phyloP scores from a whole-genome alignment of 768 basidiomycete genomes.

The Mycena indigotica region DNA sequence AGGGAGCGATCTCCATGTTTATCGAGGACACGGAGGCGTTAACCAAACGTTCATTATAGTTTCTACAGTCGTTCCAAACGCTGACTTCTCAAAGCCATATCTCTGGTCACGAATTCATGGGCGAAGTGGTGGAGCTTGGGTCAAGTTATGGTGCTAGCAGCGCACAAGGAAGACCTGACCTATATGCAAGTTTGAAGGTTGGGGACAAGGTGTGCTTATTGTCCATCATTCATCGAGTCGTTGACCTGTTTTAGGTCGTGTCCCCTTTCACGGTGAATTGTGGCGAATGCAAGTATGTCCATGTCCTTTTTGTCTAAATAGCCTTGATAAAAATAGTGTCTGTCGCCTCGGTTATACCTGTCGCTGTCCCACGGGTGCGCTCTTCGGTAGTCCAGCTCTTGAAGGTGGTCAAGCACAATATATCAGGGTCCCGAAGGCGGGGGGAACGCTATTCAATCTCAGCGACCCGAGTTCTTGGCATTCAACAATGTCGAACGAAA shows the following conservation, averaged over 20 bases:
- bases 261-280: constrained; percentile 83
- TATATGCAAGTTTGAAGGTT: constrained; percentile 65
- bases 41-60: constrained; percentile 49
- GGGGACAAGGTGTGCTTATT: constrained; percentile 54
- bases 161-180: constrained; percentile 51
- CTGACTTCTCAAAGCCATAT: constrained; percentile 47
- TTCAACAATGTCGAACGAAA: constrained; percentile 37
- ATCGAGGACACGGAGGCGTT: constrained; percentile 62
- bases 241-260: constrained; percentile 49
- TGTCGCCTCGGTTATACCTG: constrained; percentile 76
- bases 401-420: constrained; percentile 82
- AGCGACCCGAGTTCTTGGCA: constrained; percentile 50
- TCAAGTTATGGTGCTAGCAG: constrained; percentile 48
- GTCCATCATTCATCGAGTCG: neutral
- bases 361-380: constrained; percentile 59
- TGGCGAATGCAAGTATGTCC: constrained; percentile 78
- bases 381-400: constrained; percentile 68
- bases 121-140: constrained; percentile 70
- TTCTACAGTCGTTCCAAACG: neutral
- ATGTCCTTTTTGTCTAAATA: neutral
- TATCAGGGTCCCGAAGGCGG: constrained; percentile 76
- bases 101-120: constrained; percentile 79
- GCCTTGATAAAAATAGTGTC: constrained; percentile 43
- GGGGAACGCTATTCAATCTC: constrained; percentile 74
- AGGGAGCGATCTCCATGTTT: constrained; percentile 76